Evolutionary conservation across 176 grass and related monocot genomes (phyloP).

Genomic region (Microstegium vimineum): DNA sequence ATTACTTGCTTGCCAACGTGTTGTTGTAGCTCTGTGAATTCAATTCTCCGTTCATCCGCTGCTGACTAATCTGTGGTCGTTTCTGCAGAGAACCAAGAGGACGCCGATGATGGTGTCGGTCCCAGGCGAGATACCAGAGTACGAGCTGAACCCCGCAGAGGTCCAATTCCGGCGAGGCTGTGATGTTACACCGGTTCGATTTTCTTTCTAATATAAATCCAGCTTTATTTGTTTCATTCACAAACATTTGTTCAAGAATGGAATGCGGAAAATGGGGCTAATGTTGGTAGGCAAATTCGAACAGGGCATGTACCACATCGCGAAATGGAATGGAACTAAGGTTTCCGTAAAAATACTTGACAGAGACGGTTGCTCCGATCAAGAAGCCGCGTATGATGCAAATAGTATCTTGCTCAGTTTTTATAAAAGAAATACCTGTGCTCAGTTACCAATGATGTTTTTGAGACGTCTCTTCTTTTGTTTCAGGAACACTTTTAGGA

Average conservation of each 20-base stretch:
- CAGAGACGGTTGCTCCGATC: slow-evolving; percentile 70
- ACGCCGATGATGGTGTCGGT: slow-evolving; percentile 74
- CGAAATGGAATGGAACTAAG: slow-evolving; percentile 97
- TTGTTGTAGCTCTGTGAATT: too few species aligned
- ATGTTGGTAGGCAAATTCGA: neutral
- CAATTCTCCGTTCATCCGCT: neutral
- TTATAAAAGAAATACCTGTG: neutral
- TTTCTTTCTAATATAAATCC: neutral
- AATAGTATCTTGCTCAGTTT: neutral
- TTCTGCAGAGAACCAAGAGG: slow-evolving; percentile 55
- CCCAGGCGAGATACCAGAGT: slow-evolving; percentile 72
- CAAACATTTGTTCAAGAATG: neutral
- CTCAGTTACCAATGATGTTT: neutral
- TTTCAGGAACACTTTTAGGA: slow-evolving; percentile 70
- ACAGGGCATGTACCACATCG: slow-evolving; percentile 82
- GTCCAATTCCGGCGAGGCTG: slow-evolving; percentile 80
- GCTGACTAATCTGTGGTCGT: neutral
- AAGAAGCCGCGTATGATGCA: slow-evolving; percentile 61
- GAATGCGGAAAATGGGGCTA: neutral
- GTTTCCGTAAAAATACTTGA: slow-evolving; percentile 93
- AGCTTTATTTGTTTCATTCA: neutral
- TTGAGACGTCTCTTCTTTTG: neutral
- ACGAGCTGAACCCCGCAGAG: slow-evolving; percentile 78
- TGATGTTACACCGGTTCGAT: slow-evolving; percentile 60
- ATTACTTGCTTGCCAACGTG: neutral